These are phyloP conservation scores for Flaveria sonorensis DNA, from an alignment of 129 eudicot genomes.

Conservation along the genomic window DNA sequence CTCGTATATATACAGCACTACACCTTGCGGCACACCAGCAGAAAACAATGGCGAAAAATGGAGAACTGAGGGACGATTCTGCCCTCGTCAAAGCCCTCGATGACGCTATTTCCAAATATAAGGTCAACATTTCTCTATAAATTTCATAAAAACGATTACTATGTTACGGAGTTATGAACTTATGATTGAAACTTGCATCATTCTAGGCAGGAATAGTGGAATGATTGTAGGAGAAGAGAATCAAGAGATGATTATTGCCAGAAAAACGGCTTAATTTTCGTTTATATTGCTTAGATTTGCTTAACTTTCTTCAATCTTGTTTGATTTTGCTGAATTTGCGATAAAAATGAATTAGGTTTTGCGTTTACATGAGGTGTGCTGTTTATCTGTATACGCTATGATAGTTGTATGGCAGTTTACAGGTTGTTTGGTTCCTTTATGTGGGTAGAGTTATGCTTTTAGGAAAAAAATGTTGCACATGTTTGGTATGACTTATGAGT, in stretches of 20 bases:
- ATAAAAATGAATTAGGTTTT: slow-evolving; percentile 28
- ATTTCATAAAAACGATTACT: neutral
- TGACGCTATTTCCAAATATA: slow-evolving; percentile 62
- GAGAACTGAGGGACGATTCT: slow-evolving; percentile 73
- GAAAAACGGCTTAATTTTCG: neutral
- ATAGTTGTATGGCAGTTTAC: neutral
- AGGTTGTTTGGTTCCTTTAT: neutral
- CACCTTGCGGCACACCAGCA: slow-evolving; percentile 26
- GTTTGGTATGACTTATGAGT: slow-evolving; percentile 9
- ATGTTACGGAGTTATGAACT: neutral
- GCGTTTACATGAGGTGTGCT: neutral
- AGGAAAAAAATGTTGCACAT: neutral
- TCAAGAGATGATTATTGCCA: neutral
- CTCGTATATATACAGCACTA: neutral
- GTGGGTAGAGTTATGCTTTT: neutral
- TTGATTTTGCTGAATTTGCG: neutral
- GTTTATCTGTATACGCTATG: neutral
- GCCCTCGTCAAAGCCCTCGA: slow-evolving; percentile 78
- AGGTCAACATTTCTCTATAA: slow-evolving; percentile 39
- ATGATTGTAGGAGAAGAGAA: neutral
- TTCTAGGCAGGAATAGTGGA: neutral
- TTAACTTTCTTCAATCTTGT: neutral
- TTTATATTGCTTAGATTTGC: neutral
- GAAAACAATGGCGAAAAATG: slow-evolving; percentile 44
- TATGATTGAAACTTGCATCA: slow-evolving; percentile 20